Evolutionary conservation across 1,139 yeast genomes (phyloP).

Genomic region (Spencermartinsiella ligniputridi): DNA sequence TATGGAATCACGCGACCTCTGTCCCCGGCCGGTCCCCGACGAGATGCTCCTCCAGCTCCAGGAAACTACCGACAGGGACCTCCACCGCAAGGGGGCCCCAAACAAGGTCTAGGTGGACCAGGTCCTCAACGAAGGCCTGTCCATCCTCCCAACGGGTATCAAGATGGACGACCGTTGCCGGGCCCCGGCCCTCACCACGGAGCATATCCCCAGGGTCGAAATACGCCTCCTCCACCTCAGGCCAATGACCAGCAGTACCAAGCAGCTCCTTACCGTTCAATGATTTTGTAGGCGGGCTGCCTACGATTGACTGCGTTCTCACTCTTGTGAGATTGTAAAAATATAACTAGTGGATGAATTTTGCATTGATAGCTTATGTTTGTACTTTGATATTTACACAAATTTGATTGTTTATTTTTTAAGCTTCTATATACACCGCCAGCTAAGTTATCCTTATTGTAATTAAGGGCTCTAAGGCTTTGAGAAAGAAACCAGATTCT

Average conservation of each 20-base stretch:
- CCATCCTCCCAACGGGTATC: slow-evolving; percentile 1
- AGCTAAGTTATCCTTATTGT: no score
- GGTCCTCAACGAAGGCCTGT: slow-evolving; percentile 9
- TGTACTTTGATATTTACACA: slow-evolving; percentile 1
- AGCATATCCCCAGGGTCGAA: slow-evolving; percentile 2
- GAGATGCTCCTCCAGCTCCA: slow-evolving; percentile 1
- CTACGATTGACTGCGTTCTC: neutral
- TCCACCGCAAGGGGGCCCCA: slow-evolving; percentile 7
- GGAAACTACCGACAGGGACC: slow-evolving; percentile 5
- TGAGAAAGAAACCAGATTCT: no score
- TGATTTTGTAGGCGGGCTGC: neutral
- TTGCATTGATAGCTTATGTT: slow-evolving; percentile 1
- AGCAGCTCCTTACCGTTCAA: slow-evolving; percentile 1
- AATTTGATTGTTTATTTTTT: neutral
- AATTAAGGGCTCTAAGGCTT: no score
- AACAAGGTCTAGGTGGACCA: slow-evolving; percentile 6
- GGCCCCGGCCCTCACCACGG: neutral
- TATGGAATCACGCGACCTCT: neutral
- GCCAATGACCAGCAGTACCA: slow-evolving; percentile 5
- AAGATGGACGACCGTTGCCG: neutral
- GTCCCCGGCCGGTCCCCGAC: slow-evolving; percentile 2
- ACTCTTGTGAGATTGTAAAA: neutral
- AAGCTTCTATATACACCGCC: no score
- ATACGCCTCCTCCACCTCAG: slow-evolving; percentile 2
- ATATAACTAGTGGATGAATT: neutral